These are phyloP conservation scores for Candida tropicalis DNA, from an alignment of 1,139 yeast species.

Conservation along the genomic window DNA sequence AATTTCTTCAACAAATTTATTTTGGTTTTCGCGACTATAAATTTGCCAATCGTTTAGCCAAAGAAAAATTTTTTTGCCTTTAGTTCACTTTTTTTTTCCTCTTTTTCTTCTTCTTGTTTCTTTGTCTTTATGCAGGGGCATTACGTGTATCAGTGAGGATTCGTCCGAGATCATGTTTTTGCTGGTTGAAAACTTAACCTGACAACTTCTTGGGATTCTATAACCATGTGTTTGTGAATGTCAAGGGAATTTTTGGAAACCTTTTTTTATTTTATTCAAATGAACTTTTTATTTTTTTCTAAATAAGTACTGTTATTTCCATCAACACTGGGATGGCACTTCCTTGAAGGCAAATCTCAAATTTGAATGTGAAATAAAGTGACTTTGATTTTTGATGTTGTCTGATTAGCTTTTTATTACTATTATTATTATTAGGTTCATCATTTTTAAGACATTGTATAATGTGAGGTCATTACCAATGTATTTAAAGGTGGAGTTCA, in stretches of 20 bases:
- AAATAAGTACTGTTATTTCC: background rate
- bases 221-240: conserved; percentile 45
- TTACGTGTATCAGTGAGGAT: conserved; percentile 99
- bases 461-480: conserved; percentile 17
- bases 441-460: conserved; percentile 12
- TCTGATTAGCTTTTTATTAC: conserved; percentile 4
- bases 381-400: background rate
- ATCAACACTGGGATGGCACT: conserved; percentile 28
- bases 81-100: conserved; percentile 8
- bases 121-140: conserved; percentile 99
- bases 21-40: conserved; percentile 4
- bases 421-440: background rate
- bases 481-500: conserved; percentile 8
- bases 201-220: conserved; percentile 83
- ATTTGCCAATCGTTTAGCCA: conserved; percentile 10
- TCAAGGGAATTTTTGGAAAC: conserved; percentile 80
- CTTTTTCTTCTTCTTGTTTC: conserved; percentile 33
- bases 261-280: background rate
- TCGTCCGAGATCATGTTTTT: conserved; percentile 99
- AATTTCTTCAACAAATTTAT: no score
- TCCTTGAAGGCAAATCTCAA: conserved; percentile 46
- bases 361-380: no score
- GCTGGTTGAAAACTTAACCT: conserved; percentile 99
- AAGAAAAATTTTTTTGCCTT: conserved; percentile 4
- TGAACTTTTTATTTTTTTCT: background rate